Base-by-base conservation (phyloP, 768 basidiomycete genomes). In the Boletus reticuloceps region DNA sequence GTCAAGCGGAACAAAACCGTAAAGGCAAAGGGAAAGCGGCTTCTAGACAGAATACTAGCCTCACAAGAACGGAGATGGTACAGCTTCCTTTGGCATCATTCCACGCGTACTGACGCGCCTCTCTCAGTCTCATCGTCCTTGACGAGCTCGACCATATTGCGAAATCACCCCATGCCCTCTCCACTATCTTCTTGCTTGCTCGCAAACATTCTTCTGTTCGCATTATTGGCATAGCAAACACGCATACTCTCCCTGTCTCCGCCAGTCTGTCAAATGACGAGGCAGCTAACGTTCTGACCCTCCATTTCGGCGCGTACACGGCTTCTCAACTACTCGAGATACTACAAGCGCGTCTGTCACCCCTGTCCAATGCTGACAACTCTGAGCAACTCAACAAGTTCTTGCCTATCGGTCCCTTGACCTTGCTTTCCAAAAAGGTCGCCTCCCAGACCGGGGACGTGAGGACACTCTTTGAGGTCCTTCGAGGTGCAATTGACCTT, bases 91-190 rank as follows among this genome's bases (percentile, higher is more conserved):
- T 53, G 31, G 4, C 19, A 27, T 34, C 27, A 8, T 46, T 45
- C 9, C 3, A 49, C 37, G 69, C 70, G 2, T 58, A 38, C 50
- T 71, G 53, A 69, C 59, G 27, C 50, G 45, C 39, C 20, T 34
- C 5, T 42, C 55, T 5, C 47, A 91, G 90, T 60, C 74, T 94
- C 42, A 74, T 95, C 52, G 78, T 94, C 47, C 82, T 95, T 32
- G 92, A 95, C 66, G 92, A 95, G 67, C 80, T 94, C 38, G 92
- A 95, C 66, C 89, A 93, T 66, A 82, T 91, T 58, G 81, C 84
- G 16, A 77, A 84, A 4, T 83, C 82, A 11, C 60, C 80, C 2
- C 82, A 83, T 60, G 72, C 81, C 10, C 75, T 93, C 44, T 67
- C 79, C 3, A 72, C 83, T 12, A 71, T 95, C 44, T 91, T 94